Conservation (phyloP, 2,329 filamentous ascomycete genomes). For the Hymenoscyphus infarciens region DNA sequence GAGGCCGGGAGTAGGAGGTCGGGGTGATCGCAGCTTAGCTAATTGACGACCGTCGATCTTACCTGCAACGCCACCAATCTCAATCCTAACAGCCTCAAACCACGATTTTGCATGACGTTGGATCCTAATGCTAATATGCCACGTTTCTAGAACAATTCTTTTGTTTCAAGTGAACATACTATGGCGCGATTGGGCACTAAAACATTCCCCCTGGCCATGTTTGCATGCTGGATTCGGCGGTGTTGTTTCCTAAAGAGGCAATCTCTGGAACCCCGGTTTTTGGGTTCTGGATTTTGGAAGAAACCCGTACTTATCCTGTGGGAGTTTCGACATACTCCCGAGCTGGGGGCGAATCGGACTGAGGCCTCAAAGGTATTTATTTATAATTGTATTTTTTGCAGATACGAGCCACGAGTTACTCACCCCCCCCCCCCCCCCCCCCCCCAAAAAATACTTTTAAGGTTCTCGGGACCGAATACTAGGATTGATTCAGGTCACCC, state of each 20-base stretch:
- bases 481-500: too few species aligned
- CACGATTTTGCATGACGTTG: not conserved
- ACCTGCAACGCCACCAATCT: not conserved
- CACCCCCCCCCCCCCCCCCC: not conserved
- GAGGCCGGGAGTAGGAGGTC: too few species aligned
- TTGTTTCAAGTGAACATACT: not conserved
- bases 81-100: not conserved
- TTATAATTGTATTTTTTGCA: not conserved
- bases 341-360: not conserved
- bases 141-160: not conserved
- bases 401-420: not conserved
- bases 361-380: not conserved
- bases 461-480: not conserved
- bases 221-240: not conserved
- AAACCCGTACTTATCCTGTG: not conserved
- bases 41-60: not conserved
- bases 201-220: not conserved
- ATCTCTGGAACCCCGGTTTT: not conserved
- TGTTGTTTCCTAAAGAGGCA: not conserved
- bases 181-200: not conserved
- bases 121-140: not conserved
- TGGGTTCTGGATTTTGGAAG: not conserved
- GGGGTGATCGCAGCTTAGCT: not conserved
- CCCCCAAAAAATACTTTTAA: not conserved
- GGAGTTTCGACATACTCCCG: not conserved